phyloP scores from a whole-genome alignment of 306 rosid species.

The Acacia confusa region DNA sequence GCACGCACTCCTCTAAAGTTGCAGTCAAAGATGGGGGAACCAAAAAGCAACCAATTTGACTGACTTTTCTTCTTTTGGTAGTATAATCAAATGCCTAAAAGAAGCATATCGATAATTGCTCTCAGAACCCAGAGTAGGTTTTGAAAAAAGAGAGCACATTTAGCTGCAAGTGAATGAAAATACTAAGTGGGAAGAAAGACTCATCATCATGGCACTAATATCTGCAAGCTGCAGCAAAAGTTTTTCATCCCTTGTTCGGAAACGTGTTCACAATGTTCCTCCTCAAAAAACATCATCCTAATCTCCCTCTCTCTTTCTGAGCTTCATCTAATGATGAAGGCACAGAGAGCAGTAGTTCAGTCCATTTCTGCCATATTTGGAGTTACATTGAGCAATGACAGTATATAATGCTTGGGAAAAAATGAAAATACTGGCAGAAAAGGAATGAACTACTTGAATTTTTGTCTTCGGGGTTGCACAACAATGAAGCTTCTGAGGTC shows the following conservation, averaged over 20 bases:
- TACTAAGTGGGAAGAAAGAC: background rate
- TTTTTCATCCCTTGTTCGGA: background rate
- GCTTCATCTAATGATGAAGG: constrained; percentile 4
- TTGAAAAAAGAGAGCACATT: background rate
- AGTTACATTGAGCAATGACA: constrained; percentile 17
- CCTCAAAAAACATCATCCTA: background rate
- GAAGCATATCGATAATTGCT: background rate
- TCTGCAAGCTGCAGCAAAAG: background rate
- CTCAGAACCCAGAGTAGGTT: background rate
- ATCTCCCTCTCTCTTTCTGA: background rate
- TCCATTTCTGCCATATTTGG: constrained; percentile 32
- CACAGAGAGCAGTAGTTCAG: constrained; percentile 34
- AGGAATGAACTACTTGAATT: constrained; percentile 36
- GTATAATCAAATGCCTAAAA: background rate
- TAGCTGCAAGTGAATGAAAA: background rate
- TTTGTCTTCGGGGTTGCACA: background rate
- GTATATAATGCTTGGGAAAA: background rate
- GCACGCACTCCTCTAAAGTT: constrained; percentile 1
- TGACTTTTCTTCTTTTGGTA: background rate
- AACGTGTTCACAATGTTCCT: constrained; percentile 28
- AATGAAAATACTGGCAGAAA: constrained; percentile 30
- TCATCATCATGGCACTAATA: constrained; percentile 2
- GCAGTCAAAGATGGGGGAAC: background rate
- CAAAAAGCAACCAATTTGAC: background rate
- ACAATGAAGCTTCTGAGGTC: background rate